Evolutionary conservation across 306 rosid species (phyloP).

Genomic region (Notholithocarpus densiflorus): DNA sequence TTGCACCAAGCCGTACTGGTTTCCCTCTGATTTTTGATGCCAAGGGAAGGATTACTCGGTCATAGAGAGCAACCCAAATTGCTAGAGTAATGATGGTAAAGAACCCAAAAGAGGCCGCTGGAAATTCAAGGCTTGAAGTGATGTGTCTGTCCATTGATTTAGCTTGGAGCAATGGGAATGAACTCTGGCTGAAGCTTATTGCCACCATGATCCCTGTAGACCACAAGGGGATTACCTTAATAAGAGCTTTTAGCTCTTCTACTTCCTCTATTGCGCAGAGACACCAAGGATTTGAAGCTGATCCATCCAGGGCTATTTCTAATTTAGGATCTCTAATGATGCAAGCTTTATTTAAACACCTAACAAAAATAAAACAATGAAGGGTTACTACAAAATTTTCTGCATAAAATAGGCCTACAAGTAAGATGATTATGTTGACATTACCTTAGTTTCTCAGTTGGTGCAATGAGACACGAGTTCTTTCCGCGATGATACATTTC

Average conservation of each 20-base stretch:
- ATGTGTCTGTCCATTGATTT: constrained; percentile 57
- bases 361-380: constrained; percentile 1
- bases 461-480: constrained; percentile 44
- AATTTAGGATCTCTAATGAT: constrained; percentile 36
- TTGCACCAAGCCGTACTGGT: constrained; percentile 36
- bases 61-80: constrained; percentile 48
- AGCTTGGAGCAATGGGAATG: constrained; percentile 65
- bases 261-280: constrained; percentile 68
- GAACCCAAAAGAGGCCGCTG: constrained; percentile 58
- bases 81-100: constrained; percentile 40
- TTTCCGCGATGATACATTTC: constrained; percentile 32
- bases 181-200: constrained; percentile 40
- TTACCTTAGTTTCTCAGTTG: constrained; percentile 63
- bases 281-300: constrained; percentile 54
- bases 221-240: constrained; percentile 66
- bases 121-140: constrained; percentile 47
- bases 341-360: constrained; percentile 67
- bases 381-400: not conserved
- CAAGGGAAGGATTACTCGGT: constrained; percentile 46
- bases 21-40: constrained; percentile 54
- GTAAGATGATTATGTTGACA: not conserved
- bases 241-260: constrained; percentile 61
- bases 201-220: constrained; percentile 46
- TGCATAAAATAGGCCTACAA: not conserved
- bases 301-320: constrained; percentile 45